Evolutionary conservation across 257 asterid species (phyloP).

Genomic region (Henckelia pumila): DNA sequence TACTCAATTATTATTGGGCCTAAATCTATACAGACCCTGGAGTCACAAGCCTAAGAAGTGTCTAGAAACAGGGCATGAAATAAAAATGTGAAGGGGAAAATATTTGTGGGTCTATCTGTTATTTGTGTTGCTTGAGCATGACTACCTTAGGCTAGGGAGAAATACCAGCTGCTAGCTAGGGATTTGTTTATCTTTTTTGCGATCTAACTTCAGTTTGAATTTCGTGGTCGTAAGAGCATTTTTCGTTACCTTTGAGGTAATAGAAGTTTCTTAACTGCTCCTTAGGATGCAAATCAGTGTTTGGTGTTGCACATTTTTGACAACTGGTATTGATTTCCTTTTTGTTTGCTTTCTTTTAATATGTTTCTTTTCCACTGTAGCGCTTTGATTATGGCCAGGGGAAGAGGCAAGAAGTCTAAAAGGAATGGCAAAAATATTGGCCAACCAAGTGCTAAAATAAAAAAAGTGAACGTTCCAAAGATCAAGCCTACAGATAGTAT

Average conservation of each 20-base stretch:
- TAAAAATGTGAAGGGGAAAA: too few species aligned
- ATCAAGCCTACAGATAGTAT: conserved; percentile 17
- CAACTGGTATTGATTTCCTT: conserved; percentile 16
- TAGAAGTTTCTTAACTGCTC: conserved; percentile 2
- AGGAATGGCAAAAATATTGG: conserved; percentile 28
- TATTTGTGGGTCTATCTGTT: too few species aligned
- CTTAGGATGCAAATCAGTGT: conserved; percentile 11
- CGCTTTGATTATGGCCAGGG: conserved; percentile 36
- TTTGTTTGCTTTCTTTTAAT: not conserved
- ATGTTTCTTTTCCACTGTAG: conserved; percentile 13
- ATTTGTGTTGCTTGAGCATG: too few species aligned
- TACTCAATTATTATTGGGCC: too few species aligned
- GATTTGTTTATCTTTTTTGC: too few species aligned
- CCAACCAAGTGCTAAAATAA: conserved; percentile 24
- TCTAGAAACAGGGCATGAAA: too few species aligned
- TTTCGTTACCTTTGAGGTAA: conserved; percentile 4
- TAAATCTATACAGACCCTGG: too few species aligned
- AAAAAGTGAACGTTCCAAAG: conserved; percentile 26
- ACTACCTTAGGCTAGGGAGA: too few species aligned
- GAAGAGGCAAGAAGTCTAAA: conserved; percentile 26
- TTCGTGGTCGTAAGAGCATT: too few species aligned
- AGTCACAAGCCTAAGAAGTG: too few species aligned
- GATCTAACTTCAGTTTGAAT: too few species aligned
- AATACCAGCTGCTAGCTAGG: too few species aligned
- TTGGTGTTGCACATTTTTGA: not conserved